phyloP scores from a whole-genome alignment of 768 basidiomycete genomes.

The Xerocomellus amylosporus region DNA sequence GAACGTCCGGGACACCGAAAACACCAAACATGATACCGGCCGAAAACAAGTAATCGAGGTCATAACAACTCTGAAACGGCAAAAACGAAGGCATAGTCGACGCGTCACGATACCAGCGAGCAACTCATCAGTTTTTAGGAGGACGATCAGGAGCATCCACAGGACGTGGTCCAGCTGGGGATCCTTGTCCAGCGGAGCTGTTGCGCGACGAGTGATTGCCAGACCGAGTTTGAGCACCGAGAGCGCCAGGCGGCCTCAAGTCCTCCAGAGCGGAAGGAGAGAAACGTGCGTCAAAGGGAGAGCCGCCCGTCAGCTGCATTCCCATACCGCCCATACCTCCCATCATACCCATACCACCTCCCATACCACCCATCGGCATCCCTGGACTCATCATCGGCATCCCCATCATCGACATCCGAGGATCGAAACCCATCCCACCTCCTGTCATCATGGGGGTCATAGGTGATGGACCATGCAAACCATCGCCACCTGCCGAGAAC shows the following conservation, averaged over 20 bases:
- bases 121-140: constrained; percentile 23
- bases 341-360: constrained; percentile 43
- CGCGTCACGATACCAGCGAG: background rate
- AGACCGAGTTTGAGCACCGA: constrained; percentile 26
- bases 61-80: constrained; percentile 5
- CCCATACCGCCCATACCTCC: constrained; percentile 42
- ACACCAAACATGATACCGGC: constrained; percentile 16
- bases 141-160: constrained; percentile 28
- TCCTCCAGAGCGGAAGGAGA: constrained; percentile 37
- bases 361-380: constrained; percentile 40
- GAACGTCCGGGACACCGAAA: constrained; percentile 13
- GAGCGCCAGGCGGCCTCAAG: constrained; percentile 27
- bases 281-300: constrained; percentile 57
- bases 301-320: constrained; percentile 64
- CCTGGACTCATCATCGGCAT: constrained; percentile 63
- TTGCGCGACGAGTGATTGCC: constrained; percentile 42
- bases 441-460: constrained; percentile 61
- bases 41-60: constrained; percentile 14
- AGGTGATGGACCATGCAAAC: constrained; percentile 36
- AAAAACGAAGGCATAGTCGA: constrained; percentile 10
- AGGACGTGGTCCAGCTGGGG: constrained; percentile 43
- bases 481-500: constrained; percentile 70
- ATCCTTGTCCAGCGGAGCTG: constrained; percentile 53
- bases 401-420: constrained; percentile 80
- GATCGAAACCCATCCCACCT: constrained; percentile 57